Base-by-base conservation (phyloP, 2,329 filamentous ascomycete species). In the Aspergillus clavatus region DNA sequence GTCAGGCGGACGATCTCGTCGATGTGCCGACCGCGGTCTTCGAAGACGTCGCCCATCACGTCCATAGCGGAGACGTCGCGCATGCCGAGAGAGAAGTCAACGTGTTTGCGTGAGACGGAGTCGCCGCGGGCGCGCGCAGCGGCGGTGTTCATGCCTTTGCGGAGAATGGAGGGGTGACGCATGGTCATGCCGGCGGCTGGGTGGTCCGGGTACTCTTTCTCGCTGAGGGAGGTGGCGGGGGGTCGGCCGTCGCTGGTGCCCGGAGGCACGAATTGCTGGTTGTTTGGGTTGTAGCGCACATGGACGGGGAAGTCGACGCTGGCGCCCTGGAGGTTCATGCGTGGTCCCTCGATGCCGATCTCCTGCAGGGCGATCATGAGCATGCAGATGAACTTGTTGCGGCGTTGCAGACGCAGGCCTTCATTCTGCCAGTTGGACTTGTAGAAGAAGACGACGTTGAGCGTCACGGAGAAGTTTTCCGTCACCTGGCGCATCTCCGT, bases 341-440 rank as follows among this genome's bases (percentile, higher is more conserved):
- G 80, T 35, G 89, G 89, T 43, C 87, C 87, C 74, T 95, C 86
- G 63, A 95, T 93, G 46, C 88, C 88, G 41, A 91, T 76, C 44
- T 88, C 82, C 50, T 86, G 79, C 74, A 96, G 89, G 44, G 87
- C 82, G 28, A 86, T 76, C 85, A 95, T 95, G 60, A 97, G 74
- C 50, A 93, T 89, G 52, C 86, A 89, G 54, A 94, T 89, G 68
- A 97, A 95, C 63, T 90, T 93, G 76, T 96, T 96, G 59, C 93
- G 87, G 14, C 91, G 82, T 56, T 86, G 87, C 2, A 97, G 79
- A 71, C 91, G 89, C 19, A 96, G 76, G 36, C 94, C 76, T 64
- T 97, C 91, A 63, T 96, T 96, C 65, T 97, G 91, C 80, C 87
- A 96, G 66, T 91, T 96, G 47, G 86, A 89, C 68, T 96, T 96